Conservation (phyloP, 2,329 filamentous ascomycete genomes). For the Diaporthe capsici region DNA sequence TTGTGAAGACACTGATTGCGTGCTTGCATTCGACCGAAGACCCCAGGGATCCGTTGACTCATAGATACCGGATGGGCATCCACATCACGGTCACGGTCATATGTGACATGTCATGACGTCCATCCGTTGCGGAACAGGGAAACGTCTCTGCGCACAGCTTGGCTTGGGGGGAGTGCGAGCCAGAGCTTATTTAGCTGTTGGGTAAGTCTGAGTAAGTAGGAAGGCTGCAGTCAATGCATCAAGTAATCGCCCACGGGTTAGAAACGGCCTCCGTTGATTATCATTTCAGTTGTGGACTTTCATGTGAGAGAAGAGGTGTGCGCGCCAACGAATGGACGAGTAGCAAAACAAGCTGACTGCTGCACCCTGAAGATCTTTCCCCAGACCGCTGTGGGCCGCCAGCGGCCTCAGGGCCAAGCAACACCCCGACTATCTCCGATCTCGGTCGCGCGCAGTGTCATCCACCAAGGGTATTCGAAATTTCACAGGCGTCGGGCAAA, state of each 20-base stretch:
- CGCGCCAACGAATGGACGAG: slow-evolving; percentile 13
- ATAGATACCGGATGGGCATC: background rate
- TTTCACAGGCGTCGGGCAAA: slow-evolving; percentile 30
- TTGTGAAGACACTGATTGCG: background rate
- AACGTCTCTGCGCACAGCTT: background rate
- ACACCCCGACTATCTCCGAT: slow-evolving; percentile 25
- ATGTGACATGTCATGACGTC: background rate
- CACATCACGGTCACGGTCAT: background rate
- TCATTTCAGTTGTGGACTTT: background rate
- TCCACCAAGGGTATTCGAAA: slow-evolving; percentile 18
- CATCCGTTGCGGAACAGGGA: background rate
- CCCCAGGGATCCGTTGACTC: background rate
- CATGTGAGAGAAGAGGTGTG: background rate
- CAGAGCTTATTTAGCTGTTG: slow-evolving; percentile 10
- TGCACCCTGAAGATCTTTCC: slow-evolving; percentile 29
- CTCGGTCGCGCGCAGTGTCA: slow-evolving; percentile 25
- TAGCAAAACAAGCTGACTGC: slow-evolving; percentile 14
- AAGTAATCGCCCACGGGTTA: slow-evolving; percentile 7
- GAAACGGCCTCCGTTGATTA: background rate
- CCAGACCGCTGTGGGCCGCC: slow-evolving; percentile 25
- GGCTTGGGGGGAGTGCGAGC: background rate
- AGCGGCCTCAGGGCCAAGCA: background rate
- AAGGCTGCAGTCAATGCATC: background rate
- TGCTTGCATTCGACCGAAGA: background rate
- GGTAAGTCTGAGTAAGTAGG: background rate